Conservation (phyloP, 306 rosid genomes). For the Glycine latifolia region DNA sequence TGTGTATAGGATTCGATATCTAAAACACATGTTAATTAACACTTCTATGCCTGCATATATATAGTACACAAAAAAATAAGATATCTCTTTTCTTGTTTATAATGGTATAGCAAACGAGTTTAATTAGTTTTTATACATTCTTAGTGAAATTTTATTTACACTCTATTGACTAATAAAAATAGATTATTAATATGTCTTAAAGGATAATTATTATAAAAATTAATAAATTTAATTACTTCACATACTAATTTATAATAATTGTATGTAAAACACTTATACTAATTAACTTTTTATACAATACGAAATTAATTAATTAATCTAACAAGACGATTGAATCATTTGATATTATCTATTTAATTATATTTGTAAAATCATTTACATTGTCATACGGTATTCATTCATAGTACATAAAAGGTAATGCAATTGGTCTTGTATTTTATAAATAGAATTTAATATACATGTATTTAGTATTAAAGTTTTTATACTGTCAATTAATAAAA, state of each 20-base stretch:
- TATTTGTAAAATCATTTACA: background rate
- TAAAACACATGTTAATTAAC: background rate
- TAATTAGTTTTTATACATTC: background rate
- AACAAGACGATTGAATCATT: too few species aligned
- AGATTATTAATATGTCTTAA: background rate
- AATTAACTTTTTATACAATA: too few species aligned
- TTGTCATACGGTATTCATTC: background rate
- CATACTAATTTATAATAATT: background rate
- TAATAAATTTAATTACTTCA: too few species aligned
- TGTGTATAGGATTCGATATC: background rate
- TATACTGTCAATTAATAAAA: background rate
- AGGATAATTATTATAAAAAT: too few species aligned
- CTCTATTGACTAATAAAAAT: background rate
- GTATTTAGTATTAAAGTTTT: background rate
- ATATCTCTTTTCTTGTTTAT: background rate
- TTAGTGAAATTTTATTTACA: background rate
- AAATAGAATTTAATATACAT: background rate
- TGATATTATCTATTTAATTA: too few species aligned
- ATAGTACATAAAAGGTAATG: background rate
- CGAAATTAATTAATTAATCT: too few species aligned
- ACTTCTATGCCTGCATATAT: background rate
- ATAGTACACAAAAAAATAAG: background rate
- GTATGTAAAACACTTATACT: background rate
- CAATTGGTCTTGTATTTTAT: slow-evolving; percentile 23
- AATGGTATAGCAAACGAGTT: background rate